A percentile compares a stretch with the other conserved stretches of the same genome.
These are phyloP conservation scores for Bolboschoenus planiculmis DNA, from an alignment of 176 grass and related monocot species.

Conservation along the genomic window DNA sequence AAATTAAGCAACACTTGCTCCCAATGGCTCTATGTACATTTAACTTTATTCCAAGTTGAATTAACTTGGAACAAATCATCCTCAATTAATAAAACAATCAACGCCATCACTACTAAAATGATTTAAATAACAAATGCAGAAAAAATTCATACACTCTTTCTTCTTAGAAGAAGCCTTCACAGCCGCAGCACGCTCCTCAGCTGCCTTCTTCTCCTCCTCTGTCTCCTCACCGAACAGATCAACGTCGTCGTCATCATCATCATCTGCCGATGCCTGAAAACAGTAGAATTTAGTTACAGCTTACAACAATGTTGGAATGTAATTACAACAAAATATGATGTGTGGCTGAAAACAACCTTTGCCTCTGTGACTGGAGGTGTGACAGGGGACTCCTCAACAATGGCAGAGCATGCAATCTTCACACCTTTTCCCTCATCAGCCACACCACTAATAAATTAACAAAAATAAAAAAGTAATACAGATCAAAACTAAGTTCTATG, in stretches of 20 bases:
- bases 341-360: constrained; percentile 25
- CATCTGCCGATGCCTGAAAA: constrained; percentile 37
- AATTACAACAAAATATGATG: background rate
- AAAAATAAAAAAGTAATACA: background rate
- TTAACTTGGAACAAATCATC: background rate
- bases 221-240: constrained; percentile 67
- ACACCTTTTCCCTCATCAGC: constrained; percentile 58
- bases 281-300: background rate
- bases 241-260: constrained; percentile 44
- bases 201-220: constrained; percentile 63
- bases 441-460: constrained; percentile 43
- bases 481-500: background rate
- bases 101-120: background rate
- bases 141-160: constrained; percentile 49
- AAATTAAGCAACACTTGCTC: background rate
- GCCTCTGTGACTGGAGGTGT: constrained; percentile 47
- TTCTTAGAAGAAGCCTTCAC: constrained; percentile 51
- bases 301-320: background rate
- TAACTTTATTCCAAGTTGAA: background rate
- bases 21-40: background rate
- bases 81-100: background rate
- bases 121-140: background rate
- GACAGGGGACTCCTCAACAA: constrained; percentile 27
- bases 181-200: constrained; percentile 40
- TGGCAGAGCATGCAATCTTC: constrained; percentile 63